Evolutionary conservation across 495 filamentous ascomycete genomes (phyloP).

Genomic region (Podospora australis): DNA sequence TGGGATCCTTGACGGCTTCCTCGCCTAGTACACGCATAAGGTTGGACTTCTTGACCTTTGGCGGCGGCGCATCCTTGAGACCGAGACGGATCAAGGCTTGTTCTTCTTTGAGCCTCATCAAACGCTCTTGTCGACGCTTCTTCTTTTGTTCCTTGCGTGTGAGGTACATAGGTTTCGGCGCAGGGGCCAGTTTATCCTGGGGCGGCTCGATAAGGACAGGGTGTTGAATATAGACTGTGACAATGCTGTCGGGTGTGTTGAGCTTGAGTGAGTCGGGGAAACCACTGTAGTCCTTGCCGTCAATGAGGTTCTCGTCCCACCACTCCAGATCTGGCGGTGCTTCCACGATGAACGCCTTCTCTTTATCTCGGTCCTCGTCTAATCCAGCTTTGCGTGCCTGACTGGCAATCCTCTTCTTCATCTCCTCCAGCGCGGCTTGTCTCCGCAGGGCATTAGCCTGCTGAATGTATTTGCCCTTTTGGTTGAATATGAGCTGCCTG

Average conservation of each 20-base stretch:
- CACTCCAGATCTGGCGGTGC: conserved; percentile 86
- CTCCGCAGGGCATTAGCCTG: conserved; percentile 82
- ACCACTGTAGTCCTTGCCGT: conserved; percentile 63
- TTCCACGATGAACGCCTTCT: conserved; percentile 83
- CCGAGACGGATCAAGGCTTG: conserved; percentile 93
- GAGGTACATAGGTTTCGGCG: conserved; percentile 85
- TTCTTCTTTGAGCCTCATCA: conserved; percentile 87
- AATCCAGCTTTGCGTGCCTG: conserved; percentile 77
- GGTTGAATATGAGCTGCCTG: conserved; percentile 80
- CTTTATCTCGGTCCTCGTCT: conserved; percentile 82
- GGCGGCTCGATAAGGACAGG: conserved; percentile 88
- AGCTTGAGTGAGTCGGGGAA: conserved; percentile 67
- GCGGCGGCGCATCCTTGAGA: conserved; percentile 78
- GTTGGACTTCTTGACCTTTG: conserved; percentile 92
- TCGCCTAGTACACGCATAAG: conserved; percentile 97
- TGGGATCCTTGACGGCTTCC: conserved; percentile 95
- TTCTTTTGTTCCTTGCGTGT: conserved; percentile 90
- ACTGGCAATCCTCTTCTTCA: conserved; percentile 89
- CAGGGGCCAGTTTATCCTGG: conserved; percentile 72
- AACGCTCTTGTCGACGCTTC: conserved; percentile 79
- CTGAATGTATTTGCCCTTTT: conserved; percentile 93
- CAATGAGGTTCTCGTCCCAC: conserved; percentile 91
- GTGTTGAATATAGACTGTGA: conserved; percentile 87
- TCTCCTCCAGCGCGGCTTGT: conserved; percentile 81
- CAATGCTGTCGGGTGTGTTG: conserved; percentile 68